phyloP scores from a whole-genome alignment of 192 early-diverging fungal genomes.

The Coemansia sp. region DNA sequence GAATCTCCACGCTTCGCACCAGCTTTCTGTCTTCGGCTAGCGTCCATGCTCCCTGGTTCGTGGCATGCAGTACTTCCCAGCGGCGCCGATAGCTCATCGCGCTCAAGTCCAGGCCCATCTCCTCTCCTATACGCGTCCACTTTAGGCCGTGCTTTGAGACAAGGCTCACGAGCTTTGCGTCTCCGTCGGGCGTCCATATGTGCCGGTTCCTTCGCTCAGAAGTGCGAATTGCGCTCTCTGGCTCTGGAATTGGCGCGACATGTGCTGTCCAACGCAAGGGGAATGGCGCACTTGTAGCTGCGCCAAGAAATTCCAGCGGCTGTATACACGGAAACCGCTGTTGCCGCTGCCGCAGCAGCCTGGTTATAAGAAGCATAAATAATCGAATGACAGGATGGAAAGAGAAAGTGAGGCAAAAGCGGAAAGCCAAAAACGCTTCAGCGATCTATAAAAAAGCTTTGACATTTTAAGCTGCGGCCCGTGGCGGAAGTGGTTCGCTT shows the following conservation, averaged over 20 bases:
- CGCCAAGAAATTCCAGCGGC: neutral
- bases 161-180: neutral
- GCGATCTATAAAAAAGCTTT: too few relatives aligned
- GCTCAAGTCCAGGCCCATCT: constrained; percentile 4
- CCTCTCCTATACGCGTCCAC: neutral
- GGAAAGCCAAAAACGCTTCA: neutral
- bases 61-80: neutral
- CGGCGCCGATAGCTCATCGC: constrained; percentile 6
- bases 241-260: neutral
- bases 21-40: constrained; percentile 8
- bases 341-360: neutral
- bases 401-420: neutral
- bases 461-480: too few relatives aligned
- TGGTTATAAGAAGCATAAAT: neutral
- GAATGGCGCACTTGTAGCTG: neutral
- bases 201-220: neutral
- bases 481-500: too few relatives aligned
- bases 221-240: neutral
- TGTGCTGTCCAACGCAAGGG: neutral
- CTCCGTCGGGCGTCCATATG: neutral
- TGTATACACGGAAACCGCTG: neutral
- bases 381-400: neutral
- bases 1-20: neutral
- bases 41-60: constrained; percentile 12
- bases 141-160: neutral